Base-by-base conservation (phyloP, 2,329 filamentous ascomycete genomes). In the Zasmidium cellare region DNA sequence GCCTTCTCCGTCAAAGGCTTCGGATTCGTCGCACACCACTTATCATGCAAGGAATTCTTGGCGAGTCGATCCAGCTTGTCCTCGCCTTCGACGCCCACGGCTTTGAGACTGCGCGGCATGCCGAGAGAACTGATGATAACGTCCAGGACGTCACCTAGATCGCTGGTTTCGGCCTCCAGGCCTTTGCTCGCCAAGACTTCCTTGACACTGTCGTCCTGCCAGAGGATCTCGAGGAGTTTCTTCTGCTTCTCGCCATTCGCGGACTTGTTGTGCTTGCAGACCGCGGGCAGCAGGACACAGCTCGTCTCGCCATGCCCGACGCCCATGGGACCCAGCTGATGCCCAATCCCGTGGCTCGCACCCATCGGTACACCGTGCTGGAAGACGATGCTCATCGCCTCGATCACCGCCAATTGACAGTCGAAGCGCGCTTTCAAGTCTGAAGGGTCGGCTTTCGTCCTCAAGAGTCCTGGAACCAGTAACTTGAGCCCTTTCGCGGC, bases 241-340 rank as follows among this genome's bases (percentile, higher is more conserved):
- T 68, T 64, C 67, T 83, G 82, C 18, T 76, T 71, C 9, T 75
- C 73, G 2, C 75, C 74, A 5, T 76, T 76, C 35, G 66, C 69
- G 2, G 18, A 14, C 1, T 74, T 72, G 57, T 86, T 87, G 65
- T 76, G 86, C 65, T 80, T 82, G 66, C 81, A 81, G 5, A 87
- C 82, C 0, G 80, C 77, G 0, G 84, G 83, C 35, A 81, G 74
- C 55, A 84, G 73, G 47, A 82, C 79, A 66, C 79, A 87, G 63
- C 80, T 84, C 24, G 83, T 87, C 69, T 85, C 83, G 11, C 84
- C 84, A 65, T 87, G 84, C 0, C 81, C 79, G 1, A 86, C 83
- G 0, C 83, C 83, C 2, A 83, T 67, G 0, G 83, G 82, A 14
- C 71, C 73, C 51, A 82, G 61, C 56, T 78, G 76, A 61, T 78